Evolutionary conservation across 495 filamentous ascomycete genomes (phyloP).

Genomic region (Xylaria curta): DNA sequence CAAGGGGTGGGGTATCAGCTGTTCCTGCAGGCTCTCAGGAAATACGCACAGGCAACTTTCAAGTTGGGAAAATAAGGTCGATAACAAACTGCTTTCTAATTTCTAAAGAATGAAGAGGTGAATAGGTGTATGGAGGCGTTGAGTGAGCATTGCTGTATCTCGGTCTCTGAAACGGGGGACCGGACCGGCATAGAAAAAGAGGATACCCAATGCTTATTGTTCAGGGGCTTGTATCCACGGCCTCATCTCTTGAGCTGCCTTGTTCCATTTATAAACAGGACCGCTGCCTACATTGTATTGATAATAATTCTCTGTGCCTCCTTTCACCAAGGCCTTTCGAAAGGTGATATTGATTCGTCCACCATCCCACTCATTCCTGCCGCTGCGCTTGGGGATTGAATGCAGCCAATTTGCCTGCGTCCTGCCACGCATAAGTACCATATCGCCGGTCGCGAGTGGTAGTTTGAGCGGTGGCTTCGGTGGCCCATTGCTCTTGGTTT

Average conservation of each 20-base stretch:
- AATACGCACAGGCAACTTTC: conserved; percentile 87
- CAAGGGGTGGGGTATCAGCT: conserved; percentile 89
- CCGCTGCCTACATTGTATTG: conserved; percentile 77
- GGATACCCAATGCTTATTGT: conserved; percentile 15
- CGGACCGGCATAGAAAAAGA: background rate
- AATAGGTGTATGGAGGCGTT: background rate
- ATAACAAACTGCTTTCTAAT: background rate
- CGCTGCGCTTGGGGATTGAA: conserved; percentile 72
- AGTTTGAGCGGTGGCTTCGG: conserved; percentile 60
- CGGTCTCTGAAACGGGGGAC: background rate
- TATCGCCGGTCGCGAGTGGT: conserved; percentile 67
- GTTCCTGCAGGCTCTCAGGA: conserved; percentile 82
- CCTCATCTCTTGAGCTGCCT: conserved; percentile 60
- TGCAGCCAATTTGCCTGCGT: conserved; percentile 78
- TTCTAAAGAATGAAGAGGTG: background rate
- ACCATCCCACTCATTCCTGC: conserved; percentile 57
- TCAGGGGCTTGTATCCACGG: conserved; percentile 41
- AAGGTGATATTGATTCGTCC: conserved; percentile 82
- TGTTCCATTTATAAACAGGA: conserved; percentile 67
- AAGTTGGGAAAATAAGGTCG: conserved; percentile 74
- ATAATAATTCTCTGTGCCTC: conserved; percentile 68
- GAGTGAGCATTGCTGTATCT: background rate
- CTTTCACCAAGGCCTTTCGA: conserved; percentile 65
- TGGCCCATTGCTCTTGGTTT: conserved; percentile 7
- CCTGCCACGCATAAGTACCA: conserved; percentile 72